These are phyloP conservation scores for Aspergillus unguis DNA, from an alignment of 2,329 filamentous ascomycete genomes.

Conservation along the genomic window DNA sequence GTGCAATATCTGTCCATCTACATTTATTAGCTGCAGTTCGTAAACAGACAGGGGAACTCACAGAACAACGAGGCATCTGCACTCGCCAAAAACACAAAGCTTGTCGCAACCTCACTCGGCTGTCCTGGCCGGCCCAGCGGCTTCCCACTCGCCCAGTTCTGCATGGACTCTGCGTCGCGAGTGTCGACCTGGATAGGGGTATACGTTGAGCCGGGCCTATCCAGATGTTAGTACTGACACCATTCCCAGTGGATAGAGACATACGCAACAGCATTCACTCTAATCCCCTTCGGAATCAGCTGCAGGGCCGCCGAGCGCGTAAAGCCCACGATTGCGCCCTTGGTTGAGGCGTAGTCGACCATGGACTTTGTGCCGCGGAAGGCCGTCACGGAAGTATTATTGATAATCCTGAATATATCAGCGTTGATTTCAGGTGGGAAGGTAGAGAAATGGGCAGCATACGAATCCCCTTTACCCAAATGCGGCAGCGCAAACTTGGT, in stretches of 20 bases:
- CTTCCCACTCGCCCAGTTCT: conserved; percentile 27
- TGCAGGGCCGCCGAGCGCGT: conserved; percentile 54
- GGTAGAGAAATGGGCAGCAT: conserved; percentile 16
- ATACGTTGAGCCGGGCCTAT: conserved; percentile 34
- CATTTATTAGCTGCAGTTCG: not conserved
- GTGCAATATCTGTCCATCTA: conserved; percentile 37
- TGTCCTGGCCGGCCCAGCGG: conserved; percentile 36
- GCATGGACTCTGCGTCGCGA: conserved; percentile 34
- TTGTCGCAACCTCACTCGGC: conserved; percentile 40
- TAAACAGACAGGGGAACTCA: conserved; percentile 17
- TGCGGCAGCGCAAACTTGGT: conserved; percentile 56
- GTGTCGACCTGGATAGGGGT: conserved; percentile 37
- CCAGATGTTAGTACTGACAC: not conserved
- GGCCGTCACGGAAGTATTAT: conserved; percentile 53
- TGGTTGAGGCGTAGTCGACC: conserved; percentile 57
- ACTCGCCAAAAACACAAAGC: conserved; percentile 40
- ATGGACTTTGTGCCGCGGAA: conserved; percentile 52
- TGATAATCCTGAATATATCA: conserved; percentile 50
- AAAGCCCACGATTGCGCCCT: conserved; percentile 58
- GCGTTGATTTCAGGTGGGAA: no score
- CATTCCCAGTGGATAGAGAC: conserved; percentile 12
- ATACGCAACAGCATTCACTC: conserved; percentile 49
- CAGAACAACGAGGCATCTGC: conserved; percentile 34
- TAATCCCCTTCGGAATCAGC: conserved; percentile 55
- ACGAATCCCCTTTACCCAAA: conserved; percentile 52